phyloP scores from a whole-genome alignment of 352 stramenopile genomes.

The Globisporangium perplexum region DNA sequence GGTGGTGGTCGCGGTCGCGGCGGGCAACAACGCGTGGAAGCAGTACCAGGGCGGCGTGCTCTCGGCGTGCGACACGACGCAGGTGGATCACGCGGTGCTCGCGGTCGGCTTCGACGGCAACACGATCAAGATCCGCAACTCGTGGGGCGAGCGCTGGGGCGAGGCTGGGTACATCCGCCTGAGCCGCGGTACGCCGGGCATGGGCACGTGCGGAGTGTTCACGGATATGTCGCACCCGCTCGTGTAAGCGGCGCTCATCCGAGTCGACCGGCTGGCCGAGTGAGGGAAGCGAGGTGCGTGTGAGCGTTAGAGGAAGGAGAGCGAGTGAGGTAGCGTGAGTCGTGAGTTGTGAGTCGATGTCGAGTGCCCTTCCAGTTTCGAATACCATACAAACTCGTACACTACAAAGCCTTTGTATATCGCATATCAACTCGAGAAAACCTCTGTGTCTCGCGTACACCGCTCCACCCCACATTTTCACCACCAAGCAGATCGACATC shows the following conservation, averaged over 20 bases:
- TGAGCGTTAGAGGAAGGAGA: not conserved
- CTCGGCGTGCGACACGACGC: conserved; percentile 49
- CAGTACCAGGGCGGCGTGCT: conserved; percentile 94
- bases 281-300: not conserved
- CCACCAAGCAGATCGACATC: not conserved
- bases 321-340: too few species aligned
- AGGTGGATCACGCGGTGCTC: conserved; percentile 96
- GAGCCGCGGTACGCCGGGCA: conserved; percentile 55
- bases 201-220: conserved; percentile 37
- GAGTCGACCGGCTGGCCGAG: not conserved
- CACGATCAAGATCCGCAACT: conserved; percentile 97
- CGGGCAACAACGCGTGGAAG: conserved; percentile 92
- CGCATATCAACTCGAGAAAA: too few species aligned
- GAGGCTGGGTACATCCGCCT: conserved; percentile 93
- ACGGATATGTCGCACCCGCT: conserved; percentile 41
- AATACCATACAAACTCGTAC: too few species aligned
- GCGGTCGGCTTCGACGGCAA: conserved; percentile 91
- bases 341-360: not conserved
- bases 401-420: too few species aligned
- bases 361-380: too few species aligned
- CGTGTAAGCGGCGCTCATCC: conserved; percentile 1
- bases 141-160: conserved; percentile 93
- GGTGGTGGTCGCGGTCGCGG: conserved; percentile 92
- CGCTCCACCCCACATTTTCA: not conserved
- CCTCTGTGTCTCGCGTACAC: too few species aligned